Conservation (phyloP, 1,284 basidiomycete species). For the Heterobasidion parviporum region DNA sequence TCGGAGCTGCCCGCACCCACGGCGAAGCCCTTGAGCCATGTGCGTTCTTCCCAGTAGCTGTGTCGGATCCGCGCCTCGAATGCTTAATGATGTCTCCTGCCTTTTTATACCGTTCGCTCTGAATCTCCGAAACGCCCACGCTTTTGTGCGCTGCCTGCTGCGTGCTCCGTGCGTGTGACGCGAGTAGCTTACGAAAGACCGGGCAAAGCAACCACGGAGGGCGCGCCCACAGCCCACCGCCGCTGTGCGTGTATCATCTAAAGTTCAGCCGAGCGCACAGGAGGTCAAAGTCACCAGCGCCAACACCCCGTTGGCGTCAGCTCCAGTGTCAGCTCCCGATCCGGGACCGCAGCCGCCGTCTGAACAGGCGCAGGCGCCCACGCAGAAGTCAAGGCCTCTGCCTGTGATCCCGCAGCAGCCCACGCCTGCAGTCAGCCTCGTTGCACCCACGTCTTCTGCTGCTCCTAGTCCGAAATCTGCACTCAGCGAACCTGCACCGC, state of each 20-base stretch:
- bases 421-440: background rate
- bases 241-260: too few relatives aligned
- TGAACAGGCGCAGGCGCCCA: background rate
- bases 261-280: too few relatives aligned
- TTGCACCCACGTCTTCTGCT: background rate
- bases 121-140: constrained; percentile 8
- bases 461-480: background rate
- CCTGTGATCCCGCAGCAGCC: background rate
- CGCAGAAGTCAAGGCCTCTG: background rate
- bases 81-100: constrained; percentile 16
- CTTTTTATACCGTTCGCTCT: constrained; percentile 12
- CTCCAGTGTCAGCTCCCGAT: background rate
- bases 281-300: too few relatives aligned
- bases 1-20: constrained; percentile 34
- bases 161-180: constrained; percentile 5
- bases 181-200: constrained; percentile 60
- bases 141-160: background rate
- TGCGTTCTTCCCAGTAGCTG: constrained; percentile 70
- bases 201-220: constrained; percentile 56
- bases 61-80: constrained; percentile 10
- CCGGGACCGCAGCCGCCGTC: background rate
- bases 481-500: background rate
- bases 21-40: constrained; percentile 67
- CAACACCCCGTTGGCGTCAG: background rate
- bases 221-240: too few relatives aligned